Percentiles rank a stretch among this genome's conserved stretches.
These are phyloP conservation scores for Nemania serpens DNA, from an alignment of 2,329 filamentous ascomycete genomes.

Conservation along the genomic window DNA sequence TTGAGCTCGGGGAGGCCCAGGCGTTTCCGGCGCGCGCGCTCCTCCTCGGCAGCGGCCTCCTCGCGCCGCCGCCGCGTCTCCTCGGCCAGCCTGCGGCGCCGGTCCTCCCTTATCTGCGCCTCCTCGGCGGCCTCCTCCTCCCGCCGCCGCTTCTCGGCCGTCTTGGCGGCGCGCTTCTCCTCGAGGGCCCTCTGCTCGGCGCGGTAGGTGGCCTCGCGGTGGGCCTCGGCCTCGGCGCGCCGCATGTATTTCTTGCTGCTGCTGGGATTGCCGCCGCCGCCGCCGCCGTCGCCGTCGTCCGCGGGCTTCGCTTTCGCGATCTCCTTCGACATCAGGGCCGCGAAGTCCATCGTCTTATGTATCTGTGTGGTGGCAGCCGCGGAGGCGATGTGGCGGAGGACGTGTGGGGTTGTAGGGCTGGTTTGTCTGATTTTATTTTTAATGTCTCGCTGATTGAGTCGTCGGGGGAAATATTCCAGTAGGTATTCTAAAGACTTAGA, in stretches of 20 bases:
- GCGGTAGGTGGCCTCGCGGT: constrained; percentile 77
- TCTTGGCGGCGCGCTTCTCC: constrained; percentile 69
- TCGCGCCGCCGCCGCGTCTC: constrained; percentile 73
- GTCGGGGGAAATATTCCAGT: too few species aligned
- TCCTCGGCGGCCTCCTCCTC: constrained; percentile 83
- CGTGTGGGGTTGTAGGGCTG: too few species aligned
- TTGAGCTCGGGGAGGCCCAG: constrained; percentile 75
- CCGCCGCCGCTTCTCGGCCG: constrained; percentile 80
- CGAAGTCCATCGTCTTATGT: constrained; percentile 94
- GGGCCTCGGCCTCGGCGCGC: constrained; percentile 83
- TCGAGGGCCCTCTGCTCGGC: constrained; percentile 80
- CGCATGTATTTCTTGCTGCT: constrained; percentile 76
- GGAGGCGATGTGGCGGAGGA: too few species aligned
- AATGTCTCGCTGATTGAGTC: too few species aligned
- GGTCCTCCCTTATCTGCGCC: constrained; percentile 74
- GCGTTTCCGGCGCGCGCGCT: constrained; percentile 72
- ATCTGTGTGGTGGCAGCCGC: too few species aligned
- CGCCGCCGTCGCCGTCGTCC: neutral
- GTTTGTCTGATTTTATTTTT: too few species aligned
- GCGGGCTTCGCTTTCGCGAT: constrained; percentile 77
- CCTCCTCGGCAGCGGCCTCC: constrained; percentile 74
- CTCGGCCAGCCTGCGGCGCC: constrained; percentile 78
- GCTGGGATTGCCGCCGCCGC: constrained; percentile 14
- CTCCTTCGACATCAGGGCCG: constrained; percentile 88
- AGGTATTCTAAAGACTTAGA: too few species aligned